These are phyloP conservation scores for Taphrina populina DNA, from an alignment of 1,139 yeast genomes.

Conservation along the genomic window DNA sequence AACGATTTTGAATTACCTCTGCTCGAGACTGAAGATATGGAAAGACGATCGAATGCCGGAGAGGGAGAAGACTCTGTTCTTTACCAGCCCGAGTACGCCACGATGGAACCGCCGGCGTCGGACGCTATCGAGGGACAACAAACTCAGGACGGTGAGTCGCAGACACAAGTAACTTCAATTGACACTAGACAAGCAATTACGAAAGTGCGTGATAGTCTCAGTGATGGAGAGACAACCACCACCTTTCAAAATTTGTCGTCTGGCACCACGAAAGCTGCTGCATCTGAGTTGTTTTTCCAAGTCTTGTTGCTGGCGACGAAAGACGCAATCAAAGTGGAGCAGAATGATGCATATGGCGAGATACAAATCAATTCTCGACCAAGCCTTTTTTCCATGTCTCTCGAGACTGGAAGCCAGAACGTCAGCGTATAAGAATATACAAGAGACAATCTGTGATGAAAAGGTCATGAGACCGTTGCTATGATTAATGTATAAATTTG, in stretches of 20 bases:
- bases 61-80: not conserved
- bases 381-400: constrained; percentile 9
- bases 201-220: constrained; percentile 3
- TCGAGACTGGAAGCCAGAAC: constrained; percentile 14
- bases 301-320: constrained; percentile 76
- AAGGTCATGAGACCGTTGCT: no score
- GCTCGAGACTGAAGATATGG: constrained; percentile 10
- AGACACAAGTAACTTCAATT: constrained; percentile 1
- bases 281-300: constrained; percentile 77
- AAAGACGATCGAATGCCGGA: not conserved
- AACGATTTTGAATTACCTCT: constrained; percentile 9
- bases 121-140: not conserved
- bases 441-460: no score
- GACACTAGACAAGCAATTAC: constrained; percentile 18
- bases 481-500: no score
- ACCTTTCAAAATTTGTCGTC: constrained; percentile 23
- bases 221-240: not conserved
- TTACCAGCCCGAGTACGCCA: constrained; percentile 11
- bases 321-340: constrained; percentile 65
- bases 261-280: constrained; percentile 50
- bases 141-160: not conserved
- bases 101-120: constrained; percentile 13
- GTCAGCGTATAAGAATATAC: constrained; percentile 1
- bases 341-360: constrained; percentile 60
- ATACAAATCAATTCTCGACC: constrained; percentile 49